Evolutionary conservation across 2,329 filamentous ascomycete species (phyloP).

Genomic region (Paramyrothecium roridum): DNA sequence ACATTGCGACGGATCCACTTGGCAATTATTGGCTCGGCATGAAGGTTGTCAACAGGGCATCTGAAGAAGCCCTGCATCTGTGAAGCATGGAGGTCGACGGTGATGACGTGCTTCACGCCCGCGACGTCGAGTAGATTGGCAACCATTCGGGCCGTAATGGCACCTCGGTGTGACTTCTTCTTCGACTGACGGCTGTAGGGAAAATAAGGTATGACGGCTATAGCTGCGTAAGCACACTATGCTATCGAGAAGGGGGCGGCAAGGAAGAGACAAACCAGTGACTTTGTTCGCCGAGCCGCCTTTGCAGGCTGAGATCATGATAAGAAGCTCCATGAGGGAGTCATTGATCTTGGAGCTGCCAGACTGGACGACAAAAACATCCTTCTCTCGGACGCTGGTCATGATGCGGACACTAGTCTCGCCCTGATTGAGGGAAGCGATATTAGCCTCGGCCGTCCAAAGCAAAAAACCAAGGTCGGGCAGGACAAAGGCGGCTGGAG

Average conservation of each 20-base stretch:
- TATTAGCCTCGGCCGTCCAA: not conserved
- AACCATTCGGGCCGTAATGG: slow-evolving; percentile 95
- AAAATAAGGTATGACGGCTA: slow-evolving; percentile 89
- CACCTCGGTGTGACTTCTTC: slow-evolving; percentile 95
- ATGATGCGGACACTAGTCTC: slow-evolving; percentile 68
- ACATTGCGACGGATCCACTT: slow-evolving; percentile 94
- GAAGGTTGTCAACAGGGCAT: slow-evolving; percentile 94
- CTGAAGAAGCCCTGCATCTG: slow-evolving; percentile 99
- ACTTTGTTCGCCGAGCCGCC: slow-evolving; percentile 95
- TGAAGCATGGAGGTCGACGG: slow-evolving; percentile 92
- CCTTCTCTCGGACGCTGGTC: slow-evolving; percentile 86
- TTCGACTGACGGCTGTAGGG: slow-evolving; percentile 99
- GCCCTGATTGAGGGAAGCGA: slow-evolving; percentile 43
- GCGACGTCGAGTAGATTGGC: slow-evolving; percentile 92
- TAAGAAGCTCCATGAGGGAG: slow-evolving; percentile 97
- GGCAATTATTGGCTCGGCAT: slow-evolving; percentile 91
- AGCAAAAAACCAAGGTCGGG: not conserved
- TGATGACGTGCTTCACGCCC: slow-evolving; percentile 96
- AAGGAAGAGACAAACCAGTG: slow-evolving; percentile 65
- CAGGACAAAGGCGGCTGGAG: slow-evolving; percentile 7
- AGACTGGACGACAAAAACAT: slow-evolving; percentile 98
- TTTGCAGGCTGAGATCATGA: slow-evolving; percentile 99
- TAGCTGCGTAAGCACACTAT: slow-evolving; percentile 9
- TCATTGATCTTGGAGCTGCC: slow-evolving; percentile 96
- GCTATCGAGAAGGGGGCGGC: slow-evolving; percentile 8